Conservation (phyloP, 176 grass and related monocot genomes). For the Panicum miliaceum region DNA sequence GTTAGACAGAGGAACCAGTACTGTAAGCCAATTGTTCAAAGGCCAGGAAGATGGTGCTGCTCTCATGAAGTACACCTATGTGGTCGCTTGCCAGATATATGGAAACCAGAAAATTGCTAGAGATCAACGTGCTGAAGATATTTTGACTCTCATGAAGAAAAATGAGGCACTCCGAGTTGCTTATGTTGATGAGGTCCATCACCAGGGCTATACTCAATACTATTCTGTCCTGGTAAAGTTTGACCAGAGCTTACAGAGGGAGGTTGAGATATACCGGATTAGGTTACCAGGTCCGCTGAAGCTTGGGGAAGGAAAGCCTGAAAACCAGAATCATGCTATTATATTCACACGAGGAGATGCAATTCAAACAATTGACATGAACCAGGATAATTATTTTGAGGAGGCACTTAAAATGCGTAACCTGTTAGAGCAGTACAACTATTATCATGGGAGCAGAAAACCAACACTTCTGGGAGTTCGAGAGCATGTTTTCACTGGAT, state of each 20-base stretch:
- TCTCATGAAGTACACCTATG: constrained; percentile 97
- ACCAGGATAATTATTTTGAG: constrained; percentile 96
- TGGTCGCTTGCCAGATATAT: constrained; percentile 94
- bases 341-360: constrained; percentile 96
- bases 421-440: constrained; percentile 83
- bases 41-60: constrained; percentile 79
- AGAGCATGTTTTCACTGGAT: constrained; percentile 97
- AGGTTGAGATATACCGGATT: constrained; percentile 94
- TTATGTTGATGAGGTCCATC: constrained; percentile 83
- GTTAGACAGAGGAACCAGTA: constrained; percentile 71
- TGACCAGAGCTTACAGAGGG: constrained; percentile 67
- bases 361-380: constrained; percentile 98
- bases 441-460: constrained; percentile 72
- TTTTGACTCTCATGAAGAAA: constrained; percentile 87
- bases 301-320: constrained; percentile 97
- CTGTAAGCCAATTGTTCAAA: constrained; percentile 82
- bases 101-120: constrained; percentile 85
- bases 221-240: constrained; percentile 97
- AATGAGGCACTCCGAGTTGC: constrained; percentile 90
- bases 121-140: constrained; percentile 80
- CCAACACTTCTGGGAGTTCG: constrained; percentile 89
- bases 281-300: constrained; percentile 83
- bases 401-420: constrained; percentile 99
- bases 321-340: constrained; percentile 97
- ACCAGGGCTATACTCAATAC: constrained; percentile 55